phyloP scores from a whole-genome alignment of 2,329 filamentous ascomycete genomes.

The Claviceps arundinis region DNA sequence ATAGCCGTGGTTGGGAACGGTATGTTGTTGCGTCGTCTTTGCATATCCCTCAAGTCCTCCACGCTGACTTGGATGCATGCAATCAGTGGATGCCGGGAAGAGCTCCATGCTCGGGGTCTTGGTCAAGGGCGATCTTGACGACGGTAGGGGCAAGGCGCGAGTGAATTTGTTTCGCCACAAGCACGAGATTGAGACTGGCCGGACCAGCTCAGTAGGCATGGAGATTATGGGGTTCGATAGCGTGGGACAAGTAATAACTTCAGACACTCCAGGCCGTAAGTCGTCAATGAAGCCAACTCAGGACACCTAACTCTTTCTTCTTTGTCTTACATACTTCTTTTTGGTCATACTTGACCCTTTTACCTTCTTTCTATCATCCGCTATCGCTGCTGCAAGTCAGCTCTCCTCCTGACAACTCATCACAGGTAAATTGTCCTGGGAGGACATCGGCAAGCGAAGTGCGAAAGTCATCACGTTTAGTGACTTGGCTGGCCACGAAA shows the following conservation, averaged over 20 bases:
- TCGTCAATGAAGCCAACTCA: conserved; percentile 3
- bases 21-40: conserved; percentile 19
- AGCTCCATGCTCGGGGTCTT: conserved; percentile 91
- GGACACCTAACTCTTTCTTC: background rate
- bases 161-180: conserved; percentile 97
- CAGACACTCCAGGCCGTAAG: conserved; percentile 70
- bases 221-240: conserved; percentile 98
- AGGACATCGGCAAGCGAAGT: conserved; percentile 89
- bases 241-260: conserved; percentile 67
- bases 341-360: no score
- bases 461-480: conserved; percentile 96
- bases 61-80: background rate
- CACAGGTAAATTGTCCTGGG: conserved; percentile 68
- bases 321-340: no score
- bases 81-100: conserved; percentile 79
- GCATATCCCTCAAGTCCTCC: no score
- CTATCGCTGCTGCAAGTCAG: background rate
- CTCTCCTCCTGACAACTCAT: background rate
- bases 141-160: conserved; percentile 83
- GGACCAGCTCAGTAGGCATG: conserved; percentile 95
- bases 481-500: conserved; percentile 88
- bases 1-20: conserved; percentile 95
- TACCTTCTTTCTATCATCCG: no score
- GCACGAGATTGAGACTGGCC: conserved; percentile 89
- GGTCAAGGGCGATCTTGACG: conserved; percentile 89